Evolutionary conservation across 192 early-diverging fungal species (phyloP).

Genomic region (Ambispora gerdemannii): DNA sequence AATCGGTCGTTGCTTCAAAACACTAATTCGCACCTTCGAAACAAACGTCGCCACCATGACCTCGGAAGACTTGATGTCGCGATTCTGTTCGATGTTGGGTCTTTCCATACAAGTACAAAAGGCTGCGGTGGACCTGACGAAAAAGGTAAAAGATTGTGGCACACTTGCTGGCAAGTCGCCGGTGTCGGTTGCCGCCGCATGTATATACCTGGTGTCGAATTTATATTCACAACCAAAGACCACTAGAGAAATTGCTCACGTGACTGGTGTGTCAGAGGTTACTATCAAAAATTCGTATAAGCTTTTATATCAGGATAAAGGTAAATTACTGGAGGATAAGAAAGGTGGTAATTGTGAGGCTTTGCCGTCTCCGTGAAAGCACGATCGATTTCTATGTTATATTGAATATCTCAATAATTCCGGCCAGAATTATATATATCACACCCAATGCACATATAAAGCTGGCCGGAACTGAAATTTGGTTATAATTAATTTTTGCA

Average conservation of each 20-base stretch:
- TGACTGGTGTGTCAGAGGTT: slow-evolving; percentile 89
- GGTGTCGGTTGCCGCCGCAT: slow-evolving; percentile 88
- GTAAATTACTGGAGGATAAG: slow-evolving; percentile 47
- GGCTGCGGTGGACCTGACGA: slow-evolving; percentile 66
- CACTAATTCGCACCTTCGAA: slow-evolving; percentile 54
- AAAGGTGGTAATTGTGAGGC: slow-evolving; percentile 7
- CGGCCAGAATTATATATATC: no score
- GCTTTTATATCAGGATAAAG: slow-evolving; percentile 58
- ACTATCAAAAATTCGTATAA: slow-evolving; percentile 89
- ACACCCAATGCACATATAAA: no score
- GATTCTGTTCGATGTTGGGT: slow-evolving; percentile 78
- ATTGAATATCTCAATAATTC: no score
- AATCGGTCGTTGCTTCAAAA: slow-evolving; percentile 82
- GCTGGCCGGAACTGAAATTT: no score
- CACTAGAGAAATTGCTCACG: slow-evolving; percentile 75
- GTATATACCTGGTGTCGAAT: slow-evolving; percentile 82
- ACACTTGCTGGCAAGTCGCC: slow-evolving; percentile 87
- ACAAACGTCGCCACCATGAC: slow-evolving; percentile 64
- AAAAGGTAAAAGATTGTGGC: slow-evolving; percentile 72
- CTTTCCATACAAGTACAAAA: slow-evolving; percentile 65
- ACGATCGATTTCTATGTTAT: no score
- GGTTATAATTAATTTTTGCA: no score
- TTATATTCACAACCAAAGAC: slow-evolving; percentile 65
- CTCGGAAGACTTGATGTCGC: slow-evolving; percentile 69
- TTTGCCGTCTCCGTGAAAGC: slow-evolving; percentile 19